Percentiles rank a stretch among this genome's conserved stretches.
phyloP scores from a whole-genome alignment of 768 basidiomycete species.

The Coprinellus aureogranulatus region DNA sequence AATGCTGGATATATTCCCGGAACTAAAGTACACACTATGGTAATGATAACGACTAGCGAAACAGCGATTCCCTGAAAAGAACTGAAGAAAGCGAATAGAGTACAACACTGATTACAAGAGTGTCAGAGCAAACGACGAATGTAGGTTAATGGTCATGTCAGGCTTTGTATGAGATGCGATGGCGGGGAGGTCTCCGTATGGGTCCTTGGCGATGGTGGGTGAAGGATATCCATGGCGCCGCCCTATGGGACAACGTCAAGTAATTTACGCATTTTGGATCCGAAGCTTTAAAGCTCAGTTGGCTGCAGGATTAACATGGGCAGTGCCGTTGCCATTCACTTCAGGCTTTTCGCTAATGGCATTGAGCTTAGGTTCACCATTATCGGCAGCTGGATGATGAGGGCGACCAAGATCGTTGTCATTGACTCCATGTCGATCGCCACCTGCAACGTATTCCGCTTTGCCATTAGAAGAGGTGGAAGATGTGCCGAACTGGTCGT shows the following conservation, averaged over 20 bases:
- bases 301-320: no score
- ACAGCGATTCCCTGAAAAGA: neutral
- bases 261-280: no score
- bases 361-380: neutral
- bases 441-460: conserved; percentile 29
- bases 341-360: conserved; percentile 1
- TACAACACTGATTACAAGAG: neutral
- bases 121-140: neutral
- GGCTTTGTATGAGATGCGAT: no score
- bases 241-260: no score
- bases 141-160: neutral
- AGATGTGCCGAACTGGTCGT: conserved; percentile 16
- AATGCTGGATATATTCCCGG: conserved; percentile 14
- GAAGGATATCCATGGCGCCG: neutral
- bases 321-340: neutral
- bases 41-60: conserved; percentile 1
- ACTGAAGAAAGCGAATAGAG: neutral
- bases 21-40: conserved; percentile 6
- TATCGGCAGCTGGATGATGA: neutral
- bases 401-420: conserved; percentile 24
- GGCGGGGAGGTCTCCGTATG: neutral
- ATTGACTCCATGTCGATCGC: conserved; percentile 37
- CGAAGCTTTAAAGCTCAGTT: no score
- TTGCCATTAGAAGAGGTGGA: conserved; percentile 1
- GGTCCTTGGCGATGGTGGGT: neutral